Evolutionary conservation across 1,284 basidiomycete genomes (phyloP).

Genomic region (Xerocomus tenax): DNA sequence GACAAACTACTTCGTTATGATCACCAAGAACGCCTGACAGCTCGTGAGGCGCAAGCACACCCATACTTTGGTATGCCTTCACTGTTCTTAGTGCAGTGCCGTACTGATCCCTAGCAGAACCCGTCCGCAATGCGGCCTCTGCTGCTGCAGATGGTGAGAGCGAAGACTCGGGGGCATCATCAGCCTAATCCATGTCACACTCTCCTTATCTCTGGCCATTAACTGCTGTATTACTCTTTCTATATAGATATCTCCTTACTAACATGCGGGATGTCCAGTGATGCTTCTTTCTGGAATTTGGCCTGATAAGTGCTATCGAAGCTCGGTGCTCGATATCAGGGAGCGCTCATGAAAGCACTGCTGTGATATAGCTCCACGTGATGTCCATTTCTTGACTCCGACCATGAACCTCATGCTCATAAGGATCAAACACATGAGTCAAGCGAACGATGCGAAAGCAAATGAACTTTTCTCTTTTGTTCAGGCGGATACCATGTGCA

Average conservation of each 20-base stretch:
- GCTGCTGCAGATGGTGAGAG: constrained; percentile 54
- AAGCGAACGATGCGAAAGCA: constrained; percentile 4
- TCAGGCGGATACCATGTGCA: constrained; percentile 17
- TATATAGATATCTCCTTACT: constrained; percentile 29
- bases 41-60: constrained; percentile 82
- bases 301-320: constrained; percentile 20
- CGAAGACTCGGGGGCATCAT: constrained; percentile 65
- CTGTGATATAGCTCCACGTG: constrained; percentile 13
- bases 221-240: constrained; percentile 27
- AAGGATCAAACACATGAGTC: constrained; percentile 10
- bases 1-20: constrained; percentile 95
- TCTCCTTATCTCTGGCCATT: constrained; percentile 24
- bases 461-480: not conserved
- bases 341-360: constrained; percentile 1
- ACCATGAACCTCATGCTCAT: constrained; percentile 7
- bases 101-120: constrained; percentile 39
- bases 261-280: constrained; percentile 20
- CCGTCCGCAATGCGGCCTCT: constrained; percentile 41
- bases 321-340: constrained; percentile 12
- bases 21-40: constrained; percentile 93
- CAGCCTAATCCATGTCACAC: constrained; percentile 29
- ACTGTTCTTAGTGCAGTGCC: constrained; percentile 8
- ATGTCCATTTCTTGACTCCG: constrained; percentile 6
- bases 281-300: constrained; percentile 14
- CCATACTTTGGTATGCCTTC: constrained; percentile 71